Base-by-base conservation (phyloP, 2,329 filamentous ascomycete genomes). In the Xylariales sp. region DNA sequence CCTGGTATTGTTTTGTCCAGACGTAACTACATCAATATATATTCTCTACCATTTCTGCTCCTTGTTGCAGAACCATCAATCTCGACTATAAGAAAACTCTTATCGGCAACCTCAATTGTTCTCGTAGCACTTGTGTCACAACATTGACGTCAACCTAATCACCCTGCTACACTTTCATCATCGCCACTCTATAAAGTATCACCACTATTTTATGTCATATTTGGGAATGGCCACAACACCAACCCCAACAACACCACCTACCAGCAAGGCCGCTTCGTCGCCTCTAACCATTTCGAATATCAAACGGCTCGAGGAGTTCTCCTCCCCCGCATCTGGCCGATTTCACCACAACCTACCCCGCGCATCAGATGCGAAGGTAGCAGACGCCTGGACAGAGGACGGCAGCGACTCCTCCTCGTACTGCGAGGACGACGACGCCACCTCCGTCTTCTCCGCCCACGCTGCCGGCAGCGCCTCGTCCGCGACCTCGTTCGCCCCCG, bases 401-500 rank as follows among this genome's bases (percentile, higher is more conserved):
- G 20, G 33, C n/a, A 16, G 25, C 20, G 37, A 33, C 25, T 38
- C 35, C 17, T 17, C 18, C 19, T 13, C 21, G 13, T 30, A 17
- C 14, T 30, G 32, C 8, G 41, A 38, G 31, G 35, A 37, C 14
- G 43, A 41, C 36, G 42, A 48, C 37, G 38, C 31, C 18, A 44
- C 40, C 29, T 56, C 53, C 3, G 30, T 48, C 18, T 48, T 51
- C n/a, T 51, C 49, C 6, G 20, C 35, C 11, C 25, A 34, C n/a
- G n/a, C n/a, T n/a, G n/a, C n/a, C n/a, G n/a, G n/a, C 23, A 21
- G 23, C 20, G 23, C 32, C 24, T 36, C 31, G 15, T 49, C 52
- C 7, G 56, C 54, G 14, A 38, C 48, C 30, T 55, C 53, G 10
- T 56, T 48, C 42, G 47, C 40, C 14, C 44, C 39, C 30, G 35